Evolutionary conservation across 2,329 filamentous ascomycete species (phyloP).

Genomic region (Colletotrichum magnum): DNA sequence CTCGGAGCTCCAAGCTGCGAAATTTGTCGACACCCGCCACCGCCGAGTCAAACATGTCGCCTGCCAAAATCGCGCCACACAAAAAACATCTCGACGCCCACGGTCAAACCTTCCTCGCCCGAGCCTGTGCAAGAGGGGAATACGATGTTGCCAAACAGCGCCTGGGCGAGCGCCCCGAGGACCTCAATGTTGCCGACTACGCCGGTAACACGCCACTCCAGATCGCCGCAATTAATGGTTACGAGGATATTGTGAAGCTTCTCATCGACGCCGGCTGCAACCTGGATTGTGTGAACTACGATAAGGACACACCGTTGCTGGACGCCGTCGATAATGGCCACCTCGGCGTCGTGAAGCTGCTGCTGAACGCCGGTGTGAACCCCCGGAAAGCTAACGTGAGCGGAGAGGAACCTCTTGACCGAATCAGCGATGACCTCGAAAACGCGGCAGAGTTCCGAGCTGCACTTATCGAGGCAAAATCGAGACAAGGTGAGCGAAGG

Average conservation of each 20-base stretch:
- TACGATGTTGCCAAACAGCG: constrained; percentile 83
- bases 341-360: constrained; percentile 85
- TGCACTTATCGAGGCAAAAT: constrained; percentile 73
- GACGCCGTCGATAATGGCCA: constrained; percentile 98
- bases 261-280: constrained; percentile 88
- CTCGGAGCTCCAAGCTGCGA: constrained; percentile 70
- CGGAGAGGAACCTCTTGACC: constrained; percentile 90
- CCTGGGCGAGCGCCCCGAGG: constrained; percentile 84
- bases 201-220: constrained; percentile 97
- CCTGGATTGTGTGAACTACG: constrained; percentile 82
- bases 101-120: constrained; percentile 90
- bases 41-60: constrained; percentile 73
- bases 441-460: constrained; percentile 85
- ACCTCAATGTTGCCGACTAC: constrained; percentile 91
- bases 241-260: constrained; percentile 87
- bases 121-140: constrained; percentile 89
- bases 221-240: constrained; percentile 90
- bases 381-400: constrained; percentile 92
- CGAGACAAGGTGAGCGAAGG: constrained; percentile 67
- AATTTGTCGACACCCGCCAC: constrained; percentile 69
- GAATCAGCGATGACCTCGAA: constrained; percentile 81
- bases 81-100: constrained; percentile 94
- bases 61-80: constrained; percentile 78
- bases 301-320: constrained; percentile 93
- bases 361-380: constrained; percentile 90